phyloP scores from a whole-genome alignment of 2,329 filamentous ascomycete genomes.

The Colletotrichum falcatum region DNA sequence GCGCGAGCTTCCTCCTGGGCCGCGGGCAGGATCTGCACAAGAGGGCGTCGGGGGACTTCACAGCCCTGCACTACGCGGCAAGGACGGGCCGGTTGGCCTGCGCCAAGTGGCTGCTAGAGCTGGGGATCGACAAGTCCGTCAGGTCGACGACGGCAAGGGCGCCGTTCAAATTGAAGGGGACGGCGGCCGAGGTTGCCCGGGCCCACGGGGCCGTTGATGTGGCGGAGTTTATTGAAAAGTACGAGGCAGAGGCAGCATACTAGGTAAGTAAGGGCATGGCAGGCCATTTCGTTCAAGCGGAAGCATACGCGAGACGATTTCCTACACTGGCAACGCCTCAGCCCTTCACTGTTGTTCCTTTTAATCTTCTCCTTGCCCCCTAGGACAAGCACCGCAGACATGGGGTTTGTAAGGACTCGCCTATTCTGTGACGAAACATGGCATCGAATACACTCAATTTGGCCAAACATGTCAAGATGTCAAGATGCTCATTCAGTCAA shows the following conservation, averaged over 20 bases:
- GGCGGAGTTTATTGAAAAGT: slow-evolving; percentile 17
- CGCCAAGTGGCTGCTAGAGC: slow-evolving; percentile 34
- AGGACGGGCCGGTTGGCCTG: background rate
- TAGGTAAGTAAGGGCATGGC: background rate
- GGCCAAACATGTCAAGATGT: background rate
- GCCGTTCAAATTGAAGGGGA: slow-evolving; percentile 23
- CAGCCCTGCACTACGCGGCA: slow-evolving; percentile 31
- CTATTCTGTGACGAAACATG: background rate
- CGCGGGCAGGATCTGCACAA: slow-evolving; percentile 15
- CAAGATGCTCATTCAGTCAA: slow-evolving; percentile 3
- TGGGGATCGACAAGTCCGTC: slow-evolving; percentile 27
- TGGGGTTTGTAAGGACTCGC: too few species aligned
- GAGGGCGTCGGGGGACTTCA: slow-evolving; percentile 14
- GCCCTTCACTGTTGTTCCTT: background rate
- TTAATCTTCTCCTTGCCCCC: background rate
- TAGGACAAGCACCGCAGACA: too few species aligned
- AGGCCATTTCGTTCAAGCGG: background rate
- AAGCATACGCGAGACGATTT: background rate
- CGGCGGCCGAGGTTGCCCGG: slow-evolving; percentile 28
- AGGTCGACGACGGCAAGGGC: slow-evolving; percentile 4
- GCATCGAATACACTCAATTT: background rate
- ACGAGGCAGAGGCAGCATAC: background rate
- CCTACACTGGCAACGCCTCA: background rate
- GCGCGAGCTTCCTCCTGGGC: slow-evolving; percentile 23
- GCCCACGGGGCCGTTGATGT: slow-evolving; percentile 18